Evolutionary conservation across 345 rosid genomes (phyloP).

Genomic region (Eucalyptus cloeziana): DNA sequence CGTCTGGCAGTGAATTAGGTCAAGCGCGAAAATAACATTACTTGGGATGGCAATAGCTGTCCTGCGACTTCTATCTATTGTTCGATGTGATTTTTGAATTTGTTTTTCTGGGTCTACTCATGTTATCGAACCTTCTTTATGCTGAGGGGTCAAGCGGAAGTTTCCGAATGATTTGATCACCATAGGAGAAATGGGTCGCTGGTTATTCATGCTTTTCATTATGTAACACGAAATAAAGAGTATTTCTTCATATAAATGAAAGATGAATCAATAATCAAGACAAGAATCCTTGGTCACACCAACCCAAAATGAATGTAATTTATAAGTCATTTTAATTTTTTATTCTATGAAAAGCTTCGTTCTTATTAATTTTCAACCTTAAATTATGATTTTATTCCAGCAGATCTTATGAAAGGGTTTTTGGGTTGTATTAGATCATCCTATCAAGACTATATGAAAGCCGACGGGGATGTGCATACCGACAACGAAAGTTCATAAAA

Average conservation of each 20-base stretch:
- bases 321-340: not conserved
- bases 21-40: not conserved
- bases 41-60: not conserved
- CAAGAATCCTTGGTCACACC: not conserved
- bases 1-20: not conserved
- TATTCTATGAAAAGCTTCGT: not conserved
- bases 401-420: rapidly evolving
- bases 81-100: not conserved
- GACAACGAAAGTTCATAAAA: not conserved
- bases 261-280: not conserved
- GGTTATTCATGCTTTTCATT: not conserved
- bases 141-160: not conserved
- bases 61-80: too few species aligned
- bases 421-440: not conserved
- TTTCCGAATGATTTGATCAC: not conserved
- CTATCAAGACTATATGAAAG: not conserved
- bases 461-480: not conserved
- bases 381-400: not conserved
- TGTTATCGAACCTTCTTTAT: not conserved
- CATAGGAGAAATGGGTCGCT: not conserved
- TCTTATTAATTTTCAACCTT: not conserved
- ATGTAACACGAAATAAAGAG: not conserved
- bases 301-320: not conserved
- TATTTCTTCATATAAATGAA: not conserved
- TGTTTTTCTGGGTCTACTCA: not conserved